Evolutionary conservation across 345 rosid species (phyloP).

Genomic region (Eucalyptus pauciflora): DNA sequence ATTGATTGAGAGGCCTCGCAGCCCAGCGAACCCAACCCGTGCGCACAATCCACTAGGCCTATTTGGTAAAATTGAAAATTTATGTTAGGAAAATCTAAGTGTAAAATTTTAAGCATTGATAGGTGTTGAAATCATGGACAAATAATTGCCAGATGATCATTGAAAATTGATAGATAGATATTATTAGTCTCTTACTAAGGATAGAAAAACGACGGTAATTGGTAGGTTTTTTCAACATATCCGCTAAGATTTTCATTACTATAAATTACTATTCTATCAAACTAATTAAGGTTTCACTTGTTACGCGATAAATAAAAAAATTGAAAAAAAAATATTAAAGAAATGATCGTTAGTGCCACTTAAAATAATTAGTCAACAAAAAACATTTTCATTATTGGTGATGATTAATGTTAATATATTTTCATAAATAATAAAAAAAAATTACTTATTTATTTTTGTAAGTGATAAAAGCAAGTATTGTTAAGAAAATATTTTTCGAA

Average conservation of each 20-base stretch:
- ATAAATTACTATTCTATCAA: not conserved
- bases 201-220: too few species aligned
- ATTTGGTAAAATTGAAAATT: not conserved
- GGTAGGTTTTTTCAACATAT: not conserved
- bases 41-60: not conserved
- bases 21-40: not conserved
- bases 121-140: not conserved
- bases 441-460: too few species aligned
- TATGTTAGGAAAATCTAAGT: not conserved
- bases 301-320: too few species aligned
- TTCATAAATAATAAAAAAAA: too few species aligned
- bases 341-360: too few species aligned
- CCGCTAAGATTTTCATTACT: not conserved
- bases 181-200: not conserved
- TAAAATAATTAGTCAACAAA: too few species aligned
- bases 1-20: not conserved
- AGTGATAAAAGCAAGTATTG: too few species aligned
- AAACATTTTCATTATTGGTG: too few species aligned
- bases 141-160: not conserved
- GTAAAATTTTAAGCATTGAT: not conserved
- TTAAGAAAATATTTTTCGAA: too few species aligned
- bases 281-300: not conserved
- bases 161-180: not conserved
- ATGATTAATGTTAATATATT: too few species aligned
- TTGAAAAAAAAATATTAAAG: too few species aligned